Evolutionary conservation across 352 stramenopile genomes (phyloP).

Genomic region (Phytopythium helicoides): DNA sequence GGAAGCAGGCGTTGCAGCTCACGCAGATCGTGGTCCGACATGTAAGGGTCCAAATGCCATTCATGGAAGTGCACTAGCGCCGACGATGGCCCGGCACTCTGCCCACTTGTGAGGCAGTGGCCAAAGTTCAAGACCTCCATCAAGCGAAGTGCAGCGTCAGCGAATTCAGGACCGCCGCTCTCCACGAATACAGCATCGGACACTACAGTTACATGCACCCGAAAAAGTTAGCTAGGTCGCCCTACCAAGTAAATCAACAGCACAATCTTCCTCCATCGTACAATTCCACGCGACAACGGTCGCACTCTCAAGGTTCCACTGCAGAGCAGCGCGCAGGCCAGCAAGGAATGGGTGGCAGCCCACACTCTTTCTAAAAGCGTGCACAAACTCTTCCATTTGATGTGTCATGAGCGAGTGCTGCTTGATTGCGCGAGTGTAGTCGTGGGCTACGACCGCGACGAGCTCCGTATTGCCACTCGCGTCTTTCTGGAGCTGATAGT

Average conservation of each 20-base stretch:
- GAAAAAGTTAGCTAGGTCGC: conserved; percentile 4
- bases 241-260: background rate
- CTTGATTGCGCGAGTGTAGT: conserved; percentile 36
- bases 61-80: conserved; percentile 32
- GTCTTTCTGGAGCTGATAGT: conserved; percentile 41
- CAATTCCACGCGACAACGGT: conserved; percentile 67
- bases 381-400: conserved; percentile 43
- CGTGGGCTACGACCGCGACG: conserved; percentile 33
- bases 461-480: conserved; percentile 25
- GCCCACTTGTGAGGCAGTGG: conserved; percentile 20
- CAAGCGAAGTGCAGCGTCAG: conserved; percentile 43
- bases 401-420: conserved; percentile 36
- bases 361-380: conserved; percentile 41
- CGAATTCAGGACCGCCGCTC: conserved; percentile 54
- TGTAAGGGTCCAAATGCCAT: conserved; percentile 71
- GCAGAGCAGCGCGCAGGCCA: conserved; percentile 46
- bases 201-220: conserved; percentile 26
- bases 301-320: conserved; percentile 61
- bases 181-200: conserved; percentile 75
- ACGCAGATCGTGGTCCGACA: conserved; percentile 66
- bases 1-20: conserved; percentile 51
- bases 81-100: conserved; percentile 2
- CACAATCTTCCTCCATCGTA: conserved; percentile 32
- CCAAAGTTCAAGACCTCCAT: conserved; percentile 60
- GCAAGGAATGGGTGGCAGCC: conserved; percentile 70